phyloP scores from a whole-genome alignment of 345 rosid genomes.

The Anacardium occidentale region DNA sequence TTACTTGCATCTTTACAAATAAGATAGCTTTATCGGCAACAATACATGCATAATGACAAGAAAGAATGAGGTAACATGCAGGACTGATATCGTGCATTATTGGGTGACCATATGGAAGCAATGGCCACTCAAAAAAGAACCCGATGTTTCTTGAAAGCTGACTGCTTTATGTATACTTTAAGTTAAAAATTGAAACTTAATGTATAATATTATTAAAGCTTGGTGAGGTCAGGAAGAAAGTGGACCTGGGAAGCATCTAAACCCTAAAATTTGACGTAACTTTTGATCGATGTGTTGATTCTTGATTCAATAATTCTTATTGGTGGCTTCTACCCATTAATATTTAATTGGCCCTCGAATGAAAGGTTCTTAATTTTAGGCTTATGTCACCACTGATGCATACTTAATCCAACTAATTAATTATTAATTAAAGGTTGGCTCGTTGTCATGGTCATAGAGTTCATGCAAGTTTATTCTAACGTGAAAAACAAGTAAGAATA shows the following conservation, averaged over 20 bases:
- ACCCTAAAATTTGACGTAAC: not conserved
- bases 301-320: no score
- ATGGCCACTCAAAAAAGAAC: slow-evolving; percentile 13
- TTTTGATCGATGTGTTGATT: not conserved
- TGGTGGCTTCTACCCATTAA: no score
- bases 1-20: not conserved
- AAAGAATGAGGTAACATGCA: not conserved
- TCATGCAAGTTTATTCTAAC: no score
- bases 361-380: not conserved
- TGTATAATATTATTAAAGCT: no score
- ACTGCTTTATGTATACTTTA: no score
- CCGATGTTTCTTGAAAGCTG: slow-evolving; percentile 5
- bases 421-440: no score
- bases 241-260: slow-evolving; percentile 1
- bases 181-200: no score
- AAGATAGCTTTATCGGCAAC: not conserved
- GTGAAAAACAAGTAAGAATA: no score
- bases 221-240: slow-evolving; percentile 14
- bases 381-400: no score
- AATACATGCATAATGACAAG: not conserved
- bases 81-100: slow-evolving; percentile 22
- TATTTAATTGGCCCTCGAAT: not conserved
- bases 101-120: slow-evolving; percentile 13
- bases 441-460: no score
- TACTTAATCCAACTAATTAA: no score